Conservation (phyloP, 768 basidiomycete genomes). For the Leccinellum luteum region DNA sequence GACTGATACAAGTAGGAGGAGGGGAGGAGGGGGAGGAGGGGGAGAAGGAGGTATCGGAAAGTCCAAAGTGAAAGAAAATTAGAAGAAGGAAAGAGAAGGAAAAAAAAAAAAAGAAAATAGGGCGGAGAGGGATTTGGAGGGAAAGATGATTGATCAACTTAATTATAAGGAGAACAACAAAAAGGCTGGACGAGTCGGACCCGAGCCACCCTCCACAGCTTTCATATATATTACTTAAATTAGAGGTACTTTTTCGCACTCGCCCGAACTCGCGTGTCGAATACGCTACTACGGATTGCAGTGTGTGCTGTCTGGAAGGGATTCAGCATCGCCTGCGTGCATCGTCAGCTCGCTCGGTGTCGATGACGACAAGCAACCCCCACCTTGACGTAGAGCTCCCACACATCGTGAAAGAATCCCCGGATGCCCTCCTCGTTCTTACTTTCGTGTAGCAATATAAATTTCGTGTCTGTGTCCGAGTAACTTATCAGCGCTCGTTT, state of each 20-base stretch:
- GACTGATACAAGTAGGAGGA: constrained; percentile 22
- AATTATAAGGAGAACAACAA: constrained; percentile 17
- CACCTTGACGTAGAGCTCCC: constrained; percentile 98
- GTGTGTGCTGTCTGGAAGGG: constrained; percentile 96
- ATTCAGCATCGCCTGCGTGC: constrained; percentile 74
- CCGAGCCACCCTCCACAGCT: constrained; percentile 16
- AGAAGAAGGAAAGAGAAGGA: constrained; percentile 17
- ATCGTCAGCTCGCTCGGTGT: not conserved
- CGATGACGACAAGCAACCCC: constrained; percentile 10
- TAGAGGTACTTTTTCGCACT: constrained; percentile 84
- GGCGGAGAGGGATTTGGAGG: not conserved
- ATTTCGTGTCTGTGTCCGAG: constrained; percentile 75
- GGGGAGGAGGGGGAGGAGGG: not conserved
- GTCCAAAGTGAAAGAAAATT: constrained; percentile 11
- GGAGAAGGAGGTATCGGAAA: not conserved
- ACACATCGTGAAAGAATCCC: constrained; percentile 89
- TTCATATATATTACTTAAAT: not conserved
- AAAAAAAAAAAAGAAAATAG: not conserved
- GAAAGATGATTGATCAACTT: constrained; percentile 10
- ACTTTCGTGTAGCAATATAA: constrained; percentile 88
- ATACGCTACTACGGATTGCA: constrained; percentile 71
- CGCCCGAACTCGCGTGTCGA: constrained; percentile 80
- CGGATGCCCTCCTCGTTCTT: constrained; percentile 98
- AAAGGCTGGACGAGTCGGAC: constrained; percentile 9
- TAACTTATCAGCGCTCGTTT: constrained; percentile 1